These are phyloP conservation scores for Leccinum griseonigrum DNA, from an alignment of 1,284 basidiomycete species.

Conservation along the genomic window DNA sequence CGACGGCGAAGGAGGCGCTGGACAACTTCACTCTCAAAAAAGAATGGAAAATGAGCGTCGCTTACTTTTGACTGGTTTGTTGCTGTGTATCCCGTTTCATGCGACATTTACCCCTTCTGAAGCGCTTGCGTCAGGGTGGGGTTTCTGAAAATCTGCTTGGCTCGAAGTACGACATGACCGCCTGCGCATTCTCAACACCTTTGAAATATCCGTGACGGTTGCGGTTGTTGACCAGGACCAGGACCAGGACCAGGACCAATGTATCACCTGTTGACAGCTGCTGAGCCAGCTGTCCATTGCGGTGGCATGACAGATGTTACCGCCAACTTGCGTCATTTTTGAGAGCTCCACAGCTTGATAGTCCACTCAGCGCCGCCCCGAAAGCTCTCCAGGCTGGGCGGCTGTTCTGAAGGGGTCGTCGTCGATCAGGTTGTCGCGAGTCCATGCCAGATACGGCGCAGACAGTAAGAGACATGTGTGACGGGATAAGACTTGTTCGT, in stretches of 20 bases:
- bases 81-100: constrained; percentile 9
- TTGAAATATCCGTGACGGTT: constrained; percentile 1
- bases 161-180: not conserved
- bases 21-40: constrained; percentile 80
- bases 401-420: not conserved
- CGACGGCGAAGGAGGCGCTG: constrained; percentile 73
- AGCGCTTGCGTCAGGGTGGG: not conserved
- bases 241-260: not conserved
- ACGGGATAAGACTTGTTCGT: not conserved
- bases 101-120: constrained; percentile 1
- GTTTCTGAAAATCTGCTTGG: not conserved
- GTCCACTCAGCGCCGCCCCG: not conserved
- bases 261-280: not conserved
- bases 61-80: constrained; percentile 52
- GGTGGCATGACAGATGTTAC: not conserved
- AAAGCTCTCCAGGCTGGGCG: not conserved
- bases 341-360: not conserved
- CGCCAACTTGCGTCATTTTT: not conserved
- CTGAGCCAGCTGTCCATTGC: not conserved
- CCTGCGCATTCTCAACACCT: constrained; percentile 1
- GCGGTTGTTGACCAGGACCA: not conserved
- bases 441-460: not conserved
- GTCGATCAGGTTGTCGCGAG: not conserved
- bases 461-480: not conserved
- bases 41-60: constrained; percentile 77